Evolutionary conservation across 768 basidiomycete species (phyloP).

Genomic region (Mycena capillaripes): DNA sequence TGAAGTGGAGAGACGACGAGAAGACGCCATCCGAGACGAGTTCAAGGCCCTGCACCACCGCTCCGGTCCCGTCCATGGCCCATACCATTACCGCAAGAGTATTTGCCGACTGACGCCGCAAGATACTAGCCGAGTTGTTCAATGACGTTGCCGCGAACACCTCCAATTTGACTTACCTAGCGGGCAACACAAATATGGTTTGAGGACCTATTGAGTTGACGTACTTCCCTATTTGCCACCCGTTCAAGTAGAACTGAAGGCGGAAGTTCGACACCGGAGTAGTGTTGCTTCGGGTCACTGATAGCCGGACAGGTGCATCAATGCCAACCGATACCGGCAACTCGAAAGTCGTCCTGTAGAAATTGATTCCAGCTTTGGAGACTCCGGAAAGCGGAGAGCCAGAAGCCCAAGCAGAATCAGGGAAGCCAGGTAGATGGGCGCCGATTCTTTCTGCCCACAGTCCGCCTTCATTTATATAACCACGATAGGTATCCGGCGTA

Average conservation of each 20-base stretch:
- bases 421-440: slow-evolving; percentile 64
- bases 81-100: slow-evolving; percentile 64
- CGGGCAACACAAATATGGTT: slow-evolving; percentile 64
- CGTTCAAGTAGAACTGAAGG: slow-evolving; percentile 64
- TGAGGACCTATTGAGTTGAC: slow-evolving; percentile 67
- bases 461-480: slow-evolving; percentile 67
- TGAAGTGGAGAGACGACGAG: slow-evolving; percentile 53
- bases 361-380: slow-evolving; percentile 57
- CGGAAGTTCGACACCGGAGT: slow-evolving; percentile 59
- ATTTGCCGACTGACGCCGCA: slow-evolving; percentile 57
- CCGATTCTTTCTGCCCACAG: slow-evolving; percentile 63
- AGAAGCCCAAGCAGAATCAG: slow-evolving; percentile 54
- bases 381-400: slow-evolving; percentile 51
- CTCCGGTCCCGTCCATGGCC: slow-evolving; percentile 60
- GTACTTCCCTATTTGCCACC: slow-evolving; percentile 69
- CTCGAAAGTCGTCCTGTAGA: slow-evolving; percentile 58
- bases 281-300: slow-evolving; percentile 55
- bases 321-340: slow-evolving; percentile 56
- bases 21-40: slow-evolving; percentile 63
- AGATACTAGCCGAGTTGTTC: slow-evolving; percentile 47
- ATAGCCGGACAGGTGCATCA: slow-evolving; percentile 62
- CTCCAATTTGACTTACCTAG: slow-evolving; percentile 50
- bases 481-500: slow-evolving; percentile 60
- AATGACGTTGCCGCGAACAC: neutral
- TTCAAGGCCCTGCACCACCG: slow-evolving; percentile 56